A percentile compares a stretch with the other conserved stretches of the same genome.
Conservation (phyloP, 371 early-diverging fungal genomes). For the Mortierella sp. region DNA sequence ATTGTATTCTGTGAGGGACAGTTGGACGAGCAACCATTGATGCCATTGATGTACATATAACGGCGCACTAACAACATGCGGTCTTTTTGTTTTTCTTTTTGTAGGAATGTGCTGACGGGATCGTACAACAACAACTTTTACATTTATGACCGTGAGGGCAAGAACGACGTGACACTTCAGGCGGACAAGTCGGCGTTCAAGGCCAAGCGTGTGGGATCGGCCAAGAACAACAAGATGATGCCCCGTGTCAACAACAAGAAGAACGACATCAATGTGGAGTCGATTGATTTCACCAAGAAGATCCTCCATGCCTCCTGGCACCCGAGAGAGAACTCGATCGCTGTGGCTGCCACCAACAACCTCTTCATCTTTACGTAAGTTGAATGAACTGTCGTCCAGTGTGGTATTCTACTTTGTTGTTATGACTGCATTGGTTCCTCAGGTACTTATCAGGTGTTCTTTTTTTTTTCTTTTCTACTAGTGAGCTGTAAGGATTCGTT, state of each 20-base stretch:
- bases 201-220: conserved; percentile 83
- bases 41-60: no score
- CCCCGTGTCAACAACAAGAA: conserved; percentile 62
- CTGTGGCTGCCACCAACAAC: conserved; percentile 98
- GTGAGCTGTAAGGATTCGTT: neutral
- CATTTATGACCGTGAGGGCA: conserved; percentile 83
- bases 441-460: neutral
- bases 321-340: conserved; percentile 95
- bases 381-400: neutral
- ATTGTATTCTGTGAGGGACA: no score
- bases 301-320: conserved; percentile 98
- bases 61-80: neutral
- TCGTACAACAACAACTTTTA: conserved; percentile 98
- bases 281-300: conserved; percentile 94
- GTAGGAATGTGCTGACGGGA: conserved; percentile 89
- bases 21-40: no score
- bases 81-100: neutral
- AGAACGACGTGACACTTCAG: conserved; percentile 90
- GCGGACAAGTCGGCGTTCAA: conserved; percentile 98
- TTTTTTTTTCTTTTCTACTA: neutral
- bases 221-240: conserved; percentile 66
- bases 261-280: conserved; percentile 85
- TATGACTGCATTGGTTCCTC: neutral
- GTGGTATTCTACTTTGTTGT: neutral
- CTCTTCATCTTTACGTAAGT: conserved; percentile 92